Evolutionary conservation across 495 filamentous ascomycete genomes (phyloP).

Genomic region (Aspergillus egyptiacus): DNA sequence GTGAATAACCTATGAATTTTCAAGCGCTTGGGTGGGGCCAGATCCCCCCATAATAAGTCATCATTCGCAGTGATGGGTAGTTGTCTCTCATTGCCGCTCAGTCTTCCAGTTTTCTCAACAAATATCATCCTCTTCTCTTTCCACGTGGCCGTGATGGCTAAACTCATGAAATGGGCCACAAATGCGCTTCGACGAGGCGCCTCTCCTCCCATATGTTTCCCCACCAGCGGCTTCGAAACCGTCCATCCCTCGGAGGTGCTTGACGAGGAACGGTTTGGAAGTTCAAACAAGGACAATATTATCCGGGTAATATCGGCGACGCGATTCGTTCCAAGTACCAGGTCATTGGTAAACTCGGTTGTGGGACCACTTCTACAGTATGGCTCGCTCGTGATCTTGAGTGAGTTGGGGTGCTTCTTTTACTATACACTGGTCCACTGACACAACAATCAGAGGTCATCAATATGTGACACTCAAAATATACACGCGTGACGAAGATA

Average conservation of each 20-base stretch:
- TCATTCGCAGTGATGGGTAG: too few species aligned
- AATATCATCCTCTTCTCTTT: too few species aligned
- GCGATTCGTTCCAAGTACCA: conserved; percentile 45
- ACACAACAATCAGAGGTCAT: conserved; percentile 24
- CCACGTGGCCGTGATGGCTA: not conserved
- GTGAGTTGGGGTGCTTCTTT: conserved; percentile 24
- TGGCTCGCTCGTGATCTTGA: conserved; percentile 50
- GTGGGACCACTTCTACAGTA: conserved; percentile 47
- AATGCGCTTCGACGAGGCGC: conserved; percentile 11
- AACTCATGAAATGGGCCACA: conserved; percentile 2
- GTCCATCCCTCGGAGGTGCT: conserved; percentile 20
- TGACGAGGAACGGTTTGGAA: conserved; percentile 43
- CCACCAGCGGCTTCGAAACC: conserved; percentile 20
- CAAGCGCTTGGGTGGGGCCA: too few species aligned
- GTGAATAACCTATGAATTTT: too few species aligned
- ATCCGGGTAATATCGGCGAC: conserved; percentile 48
- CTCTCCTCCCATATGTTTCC: conserved; percentile 18
- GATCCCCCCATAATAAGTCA: too few species aligned
- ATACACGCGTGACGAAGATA: conserved; percentile 23
- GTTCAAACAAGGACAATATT: conserved; percentile 42
- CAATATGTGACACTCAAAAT: conserved; percentile 43
- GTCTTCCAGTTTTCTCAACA: too few species aligned
- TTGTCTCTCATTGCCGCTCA: too few species aligned
- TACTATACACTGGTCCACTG: not conserved
- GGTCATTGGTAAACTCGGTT: conserved; percentile 52